Evolutionary conservation across 768 basidiomycete genomes (phyloP), one percentile per base, ranked within the genome.

Genomic region (Suillus cothurnatus): DNA sequence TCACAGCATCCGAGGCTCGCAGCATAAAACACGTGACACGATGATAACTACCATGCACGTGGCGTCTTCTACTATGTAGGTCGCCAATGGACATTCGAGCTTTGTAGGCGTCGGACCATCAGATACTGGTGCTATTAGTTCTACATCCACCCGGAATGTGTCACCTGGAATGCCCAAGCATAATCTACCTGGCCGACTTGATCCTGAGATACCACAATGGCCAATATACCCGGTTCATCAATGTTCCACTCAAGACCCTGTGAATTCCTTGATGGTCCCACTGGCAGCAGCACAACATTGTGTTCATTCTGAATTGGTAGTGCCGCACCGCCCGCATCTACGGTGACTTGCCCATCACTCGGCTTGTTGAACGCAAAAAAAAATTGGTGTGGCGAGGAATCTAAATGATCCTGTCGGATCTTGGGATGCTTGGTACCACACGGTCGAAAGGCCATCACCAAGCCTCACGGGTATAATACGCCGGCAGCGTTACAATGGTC

Each of bases 331-430:
- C 73, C 71, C 2, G 61, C 67, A 23, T 76, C 71, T 1, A 87
- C 71, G 2, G 74, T 69, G 3, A 86, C 59, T 2, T 71, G 59
- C 0, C 80, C 78, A 0, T 71, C 41, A 1, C 63, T 64, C 0
- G 84, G 84, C 7, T 71, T 71, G 41, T 74, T 65, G 59, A 86
- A 81, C 0, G 81, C 76, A 43, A 85, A 71, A 66, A 86, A 87
- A 66, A 87, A 86, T 79, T 7, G 81, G 75, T 0, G 84, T 86
- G 4, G 81, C 83, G 23, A 82, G 77, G 73, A 88, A 88, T 9
- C 84, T 80, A 58, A 71, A 79, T 61, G 63, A 73, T 67, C 71
- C 71, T n/a, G 66, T 58, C 12, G 69, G 71, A 2, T 80, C 81
- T 69, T 84, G 78, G 26, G 80, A 80, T 9, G 75, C 75, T 68